A percentile compares a stretch with the other conserved stretches of the same genome.
phyloP scores from a whole-genome alignment of 2,329 filamentous ascomycete species.

The Trichoderma arundinaceum region DNA sequence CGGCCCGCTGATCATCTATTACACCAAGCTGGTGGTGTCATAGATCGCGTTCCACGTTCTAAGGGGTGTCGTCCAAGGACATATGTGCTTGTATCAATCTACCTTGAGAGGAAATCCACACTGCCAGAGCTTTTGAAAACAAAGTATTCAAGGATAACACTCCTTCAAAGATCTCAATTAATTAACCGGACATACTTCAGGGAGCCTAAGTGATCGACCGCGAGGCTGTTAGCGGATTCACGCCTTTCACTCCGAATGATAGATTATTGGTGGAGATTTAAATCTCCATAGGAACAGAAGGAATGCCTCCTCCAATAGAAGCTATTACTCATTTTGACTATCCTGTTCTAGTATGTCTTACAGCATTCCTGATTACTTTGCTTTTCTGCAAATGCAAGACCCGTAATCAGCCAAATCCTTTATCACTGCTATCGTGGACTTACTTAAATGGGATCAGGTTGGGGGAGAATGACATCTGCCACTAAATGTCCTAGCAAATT shows the following conservation, averaged over 20 bases:
- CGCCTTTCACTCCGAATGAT: neutral
- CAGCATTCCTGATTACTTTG: neutral
- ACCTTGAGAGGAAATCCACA: neutral
- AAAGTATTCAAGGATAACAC: no score
- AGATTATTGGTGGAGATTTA: slow-evolving; percentile 11
- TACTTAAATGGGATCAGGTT: neutral
- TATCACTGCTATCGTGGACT: neutral
- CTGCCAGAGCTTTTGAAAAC: neutral
- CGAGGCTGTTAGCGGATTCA: neutral
- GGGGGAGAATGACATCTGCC: neutral
- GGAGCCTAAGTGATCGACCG: neutral
- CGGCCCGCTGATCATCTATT: neutral
- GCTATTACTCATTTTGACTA: neutral
- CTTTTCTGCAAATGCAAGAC: neutral
- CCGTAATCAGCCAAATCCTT: neutral
- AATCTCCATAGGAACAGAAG: neutral
- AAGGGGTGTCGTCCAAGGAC: neutral
- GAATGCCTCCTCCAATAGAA: neutral
- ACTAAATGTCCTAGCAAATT: neutral
- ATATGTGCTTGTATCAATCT: neutral
- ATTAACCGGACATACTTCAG: neutral
- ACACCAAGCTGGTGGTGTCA: neutral
- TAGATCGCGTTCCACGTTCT: neutral
- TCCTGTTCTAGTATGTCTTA: neutral
- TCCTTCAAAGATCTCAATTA: neutral